Percentiles rank a stretch among this genome's conserved stretches.
Evolutionary conservation across 495 filamentous ascomycete genomes (phyloP).

Genomic region (Chaetomium tenue): DNA sequence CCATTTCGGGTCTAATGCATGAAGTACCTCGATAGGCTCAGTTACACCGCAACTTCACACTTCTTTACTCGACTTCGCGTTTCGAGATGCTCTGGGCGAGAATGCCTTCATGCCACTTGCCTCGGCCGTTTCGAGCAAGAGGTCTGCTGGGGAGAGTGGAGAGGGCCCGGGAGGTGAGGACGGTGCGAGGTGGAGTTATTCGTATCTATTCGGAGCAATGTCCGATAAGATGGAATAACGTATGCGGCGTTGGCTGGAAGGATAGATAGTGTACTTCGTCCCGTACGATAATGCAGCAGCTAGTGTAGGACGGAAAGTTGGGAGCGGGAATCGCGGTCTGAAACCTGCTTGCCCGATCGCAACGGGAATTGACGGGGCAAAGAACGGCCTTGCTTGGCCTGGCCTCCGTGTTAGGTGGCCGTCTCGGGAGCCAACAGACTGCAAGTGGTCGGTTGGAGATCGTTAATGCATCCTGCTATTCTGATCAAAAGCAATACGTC

Average conservation of each 20-base stretch:
- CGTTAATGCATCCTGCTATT: not conserved
- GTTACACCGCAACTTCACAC: conserved; percentile 1
- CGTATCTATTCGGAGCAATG: no score
- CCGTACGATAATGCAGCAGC: no score
- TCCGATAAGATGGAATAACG: no score
- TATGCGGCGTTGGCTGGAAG: no score
- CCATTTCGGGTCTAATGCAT: not conserved
- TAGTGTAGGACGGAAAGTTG: no score
- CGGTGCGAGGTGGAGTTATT: not conserved
- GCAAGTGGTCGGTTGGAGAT: not conserved
- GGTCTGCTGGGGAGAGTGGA: not conserved
- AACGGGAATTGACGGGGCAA: not conserved
- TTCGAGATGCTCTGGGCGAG: no score
- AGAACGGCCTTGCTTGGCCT: not conserved
- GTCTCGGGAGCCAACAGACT: not conserved
- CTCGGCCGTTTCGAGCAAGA: no score
- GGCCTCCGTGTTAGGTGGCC: conserved; percentile 12
- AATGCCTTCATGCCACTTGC: not conserved
- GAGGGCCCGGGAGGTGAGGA: not conserved
- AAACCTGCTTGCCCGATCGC: not conserved
- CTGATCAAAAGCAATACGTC: not conserved
- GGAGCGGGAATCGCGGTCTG: not conserved
- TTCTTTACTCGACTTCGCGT: not conserved
- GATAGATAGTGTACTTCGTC: no score
- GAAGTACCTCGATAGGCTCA: not conserved